Base-by-base conservation (phyloP, 176 grass and related monocot species). In the Leersia perrieri region DNA sequence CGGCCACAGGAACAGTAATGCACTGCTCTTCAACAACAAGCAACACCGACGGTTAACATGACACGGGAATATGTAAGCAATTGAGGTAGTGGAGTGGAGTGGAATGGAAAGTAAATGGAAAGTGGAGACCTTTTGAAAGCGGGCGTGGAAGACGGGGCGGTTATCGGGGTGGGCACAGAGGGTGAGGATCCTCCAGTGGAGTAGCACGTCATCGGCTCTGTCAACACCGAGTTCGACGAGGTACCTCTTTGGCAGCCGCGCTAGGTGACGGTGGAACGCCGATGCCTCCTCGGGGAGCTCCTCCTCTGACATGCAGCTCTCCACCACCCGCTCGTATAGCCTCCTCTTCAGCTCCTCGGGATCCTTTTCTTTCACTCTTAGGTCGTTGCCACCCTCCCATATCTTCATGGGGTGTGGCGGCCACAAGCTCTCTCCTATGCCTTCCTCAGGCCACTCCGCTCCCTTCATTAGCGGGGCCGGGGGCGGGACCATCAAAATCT, bases 121-220 rank as follows among this genome's bases (percentile, higher is more conserved):
- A 9, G 23, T 20, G 33, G 18, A 20, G 26, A 91, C 94, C 89
- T 90, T 72, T 9, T 94, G 22, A 66, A 85, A 90, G 5, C 90
- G 88, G 30, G 87, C 92, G 76, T 66, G 77, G 80, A 97, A 94
- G 72, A 97, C 71, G 4, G 92, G 80, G 8, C 86, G 73, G 27
- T 81, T 94, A 0, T 81, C 42, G 16, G 85, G 87, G 38, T 83
- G 33, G 14, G 84, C 75, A 58, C 75, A 86, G 36, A 89, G 77
- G 53, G 75, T 74, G 73, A 97, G 92, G 77, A 97, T 92, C 49
- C 41, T 55, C 66, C 77, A 78, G 84, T 97, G 95, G 16, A 97
- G 85, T 23, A 94, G 81, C 14, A 94, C 70, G 74, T 97, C 95
- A 34, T 91, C 95, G 7, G 75, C 86, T 66, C 73, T 87, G 18